Base-by-base conservation (phyloP, 352 stramenopile genomes). In the Elongisporangium senticosum region DNA sequence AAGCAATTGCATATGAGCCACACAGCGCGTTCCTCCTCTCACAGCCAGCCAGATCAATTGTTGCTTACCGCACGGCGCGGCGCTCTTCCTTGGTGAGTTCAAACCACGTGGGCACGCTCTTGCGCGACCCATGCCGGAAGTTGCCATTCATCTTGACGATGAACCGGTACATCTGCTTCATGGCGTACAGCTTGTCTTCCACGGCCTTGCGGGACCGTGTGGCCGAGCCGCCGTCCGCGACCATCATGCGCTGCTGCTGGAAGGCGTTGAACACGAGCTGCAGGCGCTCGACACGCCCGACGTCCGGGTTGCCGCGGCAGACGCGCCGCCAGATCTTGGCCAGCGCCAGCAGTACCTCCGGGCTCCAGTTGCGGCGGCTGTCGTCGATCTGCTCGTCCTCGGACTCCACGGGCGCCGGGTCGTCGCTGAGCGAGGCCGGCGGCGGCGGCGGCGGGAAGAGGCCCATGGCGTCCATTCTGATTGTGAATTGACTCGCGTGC, bases 121-220 rank as follows among this genome's bases (percentile, higher is more conserved):
- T 64, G 50, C 62, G 49, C 7, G 55, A 52, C 1, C 59, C 58
- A 24, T 74, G 68, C 56, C 68, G 64, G 51, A 85, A 72, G 43
- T 72, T 74, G 51, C 70, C 63, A 54, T 82, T 87, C 52, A 83
- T 73, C 56, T 83, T 72, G 17, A 78, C 40, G 50, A 89, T 84
- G 58, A 89, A 89, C 26, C 83, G 74, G 61, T 89, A 84, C 79
- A 89, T 87, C 47, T 86, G 79, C 64, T 84, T 86, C 68, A 82
- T 72, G 17, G 72, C 70, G 64, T 86, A 87, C 13, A 89, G 61
- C 53, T 87, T 86, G 67, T 86, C 74, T 47, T 89, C 79, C 24
- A 89, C 72, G 8, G 79, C 76, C 55, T 86, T 87, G 49, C 67
- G 72, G 24, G 72, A 81, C 7, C 76, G 76, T 51, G 70, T 67